Evolutionary conservation across 1,284 basidiomycete species (phyloP).

Genomic region (Melampsora medusae): DNA sequence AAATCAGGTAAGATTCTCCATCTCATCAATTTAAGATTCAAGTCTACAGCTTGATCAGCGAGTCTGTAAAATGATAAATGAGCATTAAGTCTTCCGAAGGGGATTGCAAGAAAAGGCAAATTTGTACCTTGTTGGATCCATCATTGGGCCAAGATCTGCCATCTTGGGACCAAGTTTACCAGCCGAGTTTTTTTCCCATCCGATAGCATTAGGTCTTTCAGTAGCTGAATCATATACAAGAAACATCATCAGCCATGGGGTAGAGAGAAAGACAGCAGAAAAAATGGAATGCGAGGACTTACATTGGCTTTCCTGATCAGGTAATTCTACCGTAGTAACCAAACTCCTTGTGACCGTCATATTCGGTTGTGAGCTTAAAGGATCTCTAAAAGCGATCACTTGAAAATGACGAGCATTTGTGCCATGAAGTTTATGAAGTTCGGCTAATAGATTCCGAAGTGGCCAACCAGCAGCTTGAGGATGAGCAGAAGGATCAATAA

Average conservation of each 20-base stretch:
- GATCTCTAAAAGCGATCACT: constrained; percentile 72
- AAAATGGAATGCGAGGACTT: constrained; percentile 30
- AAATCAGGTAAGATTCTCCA: constrained; percentile 91
- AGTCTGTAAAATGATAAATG: constrained; percentile 60
- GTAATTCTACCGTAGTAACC: constrained; percentile 48
- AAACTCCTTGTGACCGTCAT: constrained; percentile 15
- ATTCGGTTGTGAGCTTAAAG: constrained; percentile 62
- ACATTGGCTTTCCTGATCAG: constrained; percentile 45
- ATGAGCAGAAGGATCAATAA: constrained; percentile 82
- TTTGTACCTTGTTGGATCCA: constrained; percentile 76
- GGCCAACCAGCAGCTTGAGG: constrained; percentile 85
- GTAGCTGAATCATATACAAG: constrained; percentile 19
- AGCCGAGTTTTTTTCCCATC: constrained; percentile 88
- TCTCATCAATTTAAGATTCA: constrained; percentile 96
- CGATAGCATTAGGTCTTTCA: constrained; percentile 67
- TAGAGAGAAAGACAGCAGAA: background rate
- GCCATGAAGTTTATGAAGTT: constrained; percentile 62
- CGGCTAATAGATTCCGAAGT: constrained; percentile 83
- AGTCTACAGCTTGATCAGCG: constrained; percentile 90
- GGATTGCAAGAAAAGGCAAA: background rate
- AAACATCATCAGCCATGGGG: background rate
- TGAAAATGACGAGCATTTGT: constrained; percentile 61
- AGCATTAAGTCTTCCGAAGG: background rate
- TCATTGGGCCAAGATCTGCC: constrained; percentile 88
- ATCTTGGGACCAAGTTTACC: constrained; percentile 82